Percentiles rank a stretch among this genome's conserved stretches.
These are phyloP conservation scores for Lachnellula occidentalis DNA, from an alignment of 2,329 filamentous ascomycete genomes.

Conservation along the genomic window DNA sequence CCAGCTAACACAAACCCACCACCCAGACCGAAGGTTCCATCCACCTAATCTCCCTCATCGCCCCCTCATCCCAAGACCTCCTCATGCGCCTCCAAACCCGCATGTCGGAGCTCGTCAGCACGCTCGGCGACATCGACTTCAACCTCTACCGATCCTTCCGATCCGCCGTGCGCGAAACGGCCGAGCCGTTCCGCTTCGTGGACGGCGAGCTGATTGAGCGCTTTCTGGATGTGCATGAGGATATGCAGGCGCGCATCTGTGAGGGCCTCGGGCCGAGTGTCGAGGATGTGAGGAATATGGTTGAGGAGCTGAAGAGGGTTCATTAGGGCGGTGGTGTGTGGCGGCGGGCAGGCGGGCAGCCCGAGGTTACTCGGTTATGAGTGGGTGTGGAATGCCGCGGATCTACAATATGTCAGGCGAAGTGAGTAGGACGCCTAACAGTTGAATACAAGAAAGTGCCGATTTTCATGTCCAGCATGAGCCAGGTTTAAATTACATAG, in stretches of 20 bases:
- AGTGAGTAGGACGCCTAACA: too few relatives aligned
- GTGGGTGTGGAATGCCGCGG: too few relatives aligned
- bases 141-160: conserved; percentile 76
- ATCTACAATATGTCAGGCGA: too few relatives aligned
- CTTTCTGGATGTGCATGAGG: conserved; percentile 68
- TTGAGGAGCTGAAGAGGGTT: conserved; percentile 58
- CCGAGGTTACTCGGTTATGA: too few relatives aligned
- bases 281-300: conserved; percentile 54
- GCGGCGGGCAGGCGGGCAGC: neutral
- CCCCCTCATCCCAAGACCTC: conserved; percentile 66
- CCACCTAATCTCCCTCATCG: conserved; percentile 81
- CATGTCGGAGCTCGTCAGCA: conserved; percentile 60
- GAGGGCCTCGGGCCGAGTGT: conserved; percentile 54
- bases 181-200: conserved; percentile 79
- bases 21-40: conserved; percentile 79
- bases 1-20: conserved; percentile 15
- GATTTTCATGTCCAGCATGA: too few relatives aligned
- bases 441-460: too few relatives aligned
- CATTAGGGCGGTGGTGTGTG: conserved; percentile 38
- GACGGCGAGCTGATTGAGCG: conserved; percentile 87
- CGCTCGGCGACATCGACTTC: conserved; percentile 71
- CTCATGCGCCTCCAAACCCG: conserved; percentile 75
- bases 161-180: conserved; percentile 62
- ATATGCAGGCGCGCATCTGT: conserved; percentile 47
- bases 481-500: neutral